Conservation (phyloP, 805 yeast genomes). For the Saccharomyces paradoxus region DNA sequence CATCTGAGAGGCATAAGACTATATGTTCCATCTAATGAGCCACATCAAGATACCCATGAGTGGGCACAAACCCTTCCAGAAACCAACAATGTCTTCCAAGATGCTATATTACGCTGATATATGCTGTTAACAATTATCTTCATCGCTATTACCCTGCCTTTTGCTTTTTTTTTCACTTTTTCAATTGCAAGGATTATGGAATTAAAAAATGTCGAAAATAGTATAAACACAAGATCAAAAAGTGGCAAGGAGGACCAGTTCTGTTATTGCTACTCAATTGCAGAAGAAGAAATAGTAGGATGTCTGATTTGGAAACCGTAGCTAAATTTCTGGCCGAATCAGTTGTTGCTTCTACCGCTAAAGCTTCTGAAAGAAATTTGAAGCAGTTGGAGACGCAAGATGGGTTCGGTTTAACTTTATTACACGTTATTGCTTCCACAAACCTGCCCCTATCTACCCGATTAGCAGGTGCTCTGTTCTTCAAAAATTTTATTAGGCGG, state of each 20-base stretch:
- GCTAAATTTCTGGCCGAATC: slow-evolving; percentile 54
- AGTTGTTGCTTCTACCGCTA: slow-evolving; percentile 54
- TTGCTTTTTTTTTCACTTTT: background rate
- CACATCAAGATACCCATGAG: background rate
- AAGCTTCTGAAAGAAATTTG: slow-evolving; percentile 57
- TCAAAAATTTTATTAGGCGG: slow-evolving; percentile 77
- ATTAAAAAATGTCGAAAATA: background rate
- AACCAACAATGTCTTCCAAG: background rate
- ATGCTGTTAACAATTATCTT: background rate
- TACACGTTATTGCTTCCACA: slow-evolving; percentile 67
- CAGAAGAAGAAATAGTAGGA: slow-evolving; percentile 5
- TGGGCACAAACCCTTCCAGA: background rate
- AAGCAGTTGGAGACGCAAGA: slow-evolving; percentile 52
- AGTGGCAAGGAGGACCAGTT: background rate
- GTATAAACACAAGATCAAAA: background rate
- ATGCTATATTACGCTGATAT: background rate
- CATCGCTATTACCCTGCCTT: background rate
- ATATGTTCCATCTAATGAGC: slow-evolving; percentile 7
- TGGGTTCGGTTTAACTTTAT: slow-evolving; percentile 68
- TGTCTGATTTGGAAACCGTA: slow-evolving; percentile 46
- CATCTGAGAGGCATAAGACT: slow-evolving; percentile 67
- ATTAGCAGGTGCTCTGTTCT: slow-evolving; percentile 82
- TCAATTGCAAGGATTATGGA: background rate
- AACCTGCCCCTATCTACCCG: slow-evolving; percentile 50
- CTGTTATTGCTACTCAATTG: background rate